A percentile compares a stretch with the other conserved stretches of the same genome.
Evolutionary conservation across 1,284 basidiomycete species (phyloP).

Genomic region (Tremellales sp.): DNA sequence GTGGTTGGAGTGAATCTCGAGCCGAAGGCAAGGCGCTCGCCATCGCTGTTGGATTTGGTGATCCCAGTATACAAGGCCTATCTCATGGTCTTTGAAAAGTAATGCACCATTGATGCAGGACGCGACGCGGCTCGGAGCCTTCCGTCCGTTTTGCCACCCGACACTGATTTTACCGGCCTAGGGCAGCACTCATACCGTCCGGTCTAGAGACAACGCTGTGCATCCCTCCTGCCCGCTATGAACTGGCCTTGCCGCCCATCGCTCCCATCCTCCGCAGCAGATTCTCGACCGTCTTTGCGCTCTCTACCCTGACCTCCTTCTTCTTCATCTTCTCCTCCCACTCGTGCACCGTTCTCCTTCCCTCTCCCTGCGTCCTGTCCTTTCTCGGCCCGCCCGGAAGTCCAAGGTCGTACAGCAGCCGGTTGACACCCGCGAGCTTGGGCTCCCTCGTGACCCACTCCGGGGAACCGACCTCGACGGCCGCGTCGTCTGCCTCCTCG

Average conservation of each 20-base stretch:
- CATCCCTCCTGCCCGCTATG: no score
- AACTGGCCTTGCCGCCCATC: no score
- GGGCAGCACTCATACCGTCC: no score
- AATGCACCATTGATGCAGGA: not conserved
- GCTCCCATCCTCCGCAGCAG: no score
- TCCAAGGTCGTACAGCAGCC: slow-evolving; percentile 2
- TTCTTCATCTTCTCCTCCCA: not conserved
- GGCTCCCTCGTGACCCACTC: slow-evolving; percentile 24
- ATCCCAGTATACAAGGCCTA: slow-evolving; percentile 1
- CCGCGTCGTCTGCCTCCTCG: slow-evolving; percentile 8
- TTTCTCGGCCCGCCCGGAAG: slow-evolving; percentile 10
- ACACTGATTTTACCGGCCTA: no score
- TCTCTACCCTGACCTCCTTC: no score
- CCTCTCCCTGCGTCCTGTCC: slow-evolving; percentile 11
- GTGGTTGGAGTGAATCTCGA: not conserved
- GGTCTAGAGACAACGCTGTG: no score
- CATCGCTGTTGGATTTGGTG: not conserved
- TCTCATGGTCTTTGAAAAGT: not conserved
- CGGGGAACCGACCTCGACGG: slow-evolving; percentile 9
- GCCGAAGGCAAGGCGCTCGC: not conserved
- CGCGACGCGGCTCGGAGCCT: no score
- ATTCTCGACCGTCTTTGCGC: no score
- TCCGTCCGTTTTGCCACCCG: no score
- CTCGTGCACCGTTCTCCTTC: not conserved
- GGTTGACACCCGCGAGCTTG: not conserved